These are phyloP conservation scores for Aureobasidium sp. DNA, from an alignment of 2,329 filamentous ascomycete species.

Conservation along the genomic window DNA sequence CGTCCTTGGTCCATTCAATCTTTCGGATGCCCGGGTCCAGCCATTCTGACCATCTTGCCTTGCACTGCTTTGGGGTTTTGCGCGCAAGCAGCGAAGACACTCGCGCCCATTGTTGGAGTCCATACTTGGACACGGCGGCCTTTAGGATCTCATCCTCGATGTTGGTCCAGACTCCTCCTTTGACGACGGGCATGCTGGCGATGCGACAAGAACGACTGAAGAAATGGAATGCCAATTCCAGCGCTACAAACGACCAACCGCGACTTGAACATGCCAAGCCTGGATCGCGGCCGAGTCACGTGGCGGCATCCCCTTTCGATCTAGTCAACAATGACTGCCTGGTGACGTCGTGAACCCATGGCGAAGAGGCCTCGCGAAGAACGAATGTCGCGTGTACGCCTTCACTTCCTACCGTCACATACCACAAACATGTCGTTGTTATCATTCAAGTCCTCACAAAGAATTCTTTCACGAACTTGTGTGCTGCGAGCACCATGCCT, in stretches of 20 bases:
- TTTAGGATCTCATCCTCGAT: slow-evolving; percentile 94
- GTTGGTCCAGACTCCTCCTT: slow-evolving; percentile 60
- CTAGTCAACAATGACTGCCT: neutral
- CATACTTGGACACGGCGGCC: slow-evolving; percentile 88
- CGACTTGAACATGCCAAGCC: neutral
- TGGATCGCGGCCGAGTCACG: neutral
- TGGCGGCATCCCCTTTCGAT: neutral
- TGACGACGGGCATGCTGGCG: slow-evolving; percentile 52
- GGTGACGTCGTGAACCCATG: neutral
- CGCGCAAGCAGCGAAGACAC: slow-evolving; percentile 93
- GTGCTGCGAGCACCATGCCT: neutral
- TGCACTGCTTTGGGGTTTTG: slow-evolving; percentile 98
- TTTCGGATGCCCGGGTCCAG: slow-evolving; percentile 96
- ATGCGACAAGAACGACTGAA: neutral
- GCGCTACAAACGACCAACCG: neutral
- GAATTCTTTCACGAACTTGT: neutral
- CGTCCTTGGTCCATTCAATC: slow-evolving; percentile 97
- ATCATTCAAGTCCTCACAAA: neutral
- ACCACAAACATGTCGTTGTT: neutral
- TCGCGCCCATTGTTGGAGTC: slow-evolving; percentile 94
- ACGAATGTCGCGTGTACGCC: neutral
- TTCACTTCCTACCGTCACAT: neutral
- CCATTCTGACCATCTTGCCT: slow-evolving; percentile 97
- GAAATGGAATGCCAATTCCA: neutral
- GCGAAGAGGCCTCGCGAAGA: neutral